Evolutionary conservation across 2,329 filamentous ascomycete genomes (phyloP).

Genomic region (Zymoseptoria tritici): DNA sequence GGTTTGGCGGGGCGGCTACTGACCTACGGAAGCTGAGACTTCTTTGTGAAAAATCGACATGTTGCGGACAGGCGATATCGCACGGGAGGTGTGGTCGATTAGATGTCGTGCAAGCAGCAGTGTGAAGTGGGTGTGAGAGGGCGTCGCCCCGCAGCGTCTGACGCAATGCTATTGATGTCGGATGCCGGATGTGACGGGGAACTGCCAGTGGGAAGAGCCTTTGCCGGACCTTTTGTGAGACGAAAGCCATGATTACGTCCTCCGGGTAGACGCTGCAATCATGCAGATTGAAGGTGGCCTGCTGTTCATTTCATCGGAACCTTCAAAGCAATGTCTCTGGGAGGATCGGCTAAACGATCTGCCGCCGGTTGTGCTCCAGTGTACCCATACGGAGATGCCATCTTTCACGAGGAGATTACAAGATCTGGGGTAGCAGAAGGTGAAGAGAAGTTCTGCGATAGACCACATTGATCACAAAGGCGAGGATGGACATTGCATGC

Average conservation of each 20-base stretch:
- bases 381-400: not conserved
- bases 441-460: no score
- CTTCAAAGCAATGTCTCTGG: no score
- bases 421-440: no score
- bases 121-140: not conserved
- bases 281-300: not conserved
- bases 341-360: not conserved
- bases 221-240: not conserved
- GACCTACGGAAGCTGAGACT: slow-evolving; percentile 13
- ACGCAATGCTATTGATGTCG: not conserved
- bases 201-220: not conserved
- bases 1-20: slow-evolving; percentile 5
- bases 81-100: not conserved
- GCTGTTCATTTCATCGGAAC: no score
- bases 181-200: not conserved
- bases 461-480: not conserved
- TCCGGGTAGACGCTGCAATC: not conserved
- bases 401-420: not conserved
- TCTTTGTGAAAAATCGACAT: not conserved
- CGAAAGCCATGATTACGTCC: not conserved
- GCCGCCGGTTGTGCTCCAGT: not conserved
- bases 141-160: not conserved
- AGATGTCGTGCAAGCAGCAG: not conserved
- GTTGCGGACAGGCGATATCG: not conserved
- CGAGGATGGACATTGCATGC: no score